Evolutionary conservation across 2,329 filamentous ascomycete genomes (phyloP).

Genomic region (Paecilomyces sp.): DNA sequence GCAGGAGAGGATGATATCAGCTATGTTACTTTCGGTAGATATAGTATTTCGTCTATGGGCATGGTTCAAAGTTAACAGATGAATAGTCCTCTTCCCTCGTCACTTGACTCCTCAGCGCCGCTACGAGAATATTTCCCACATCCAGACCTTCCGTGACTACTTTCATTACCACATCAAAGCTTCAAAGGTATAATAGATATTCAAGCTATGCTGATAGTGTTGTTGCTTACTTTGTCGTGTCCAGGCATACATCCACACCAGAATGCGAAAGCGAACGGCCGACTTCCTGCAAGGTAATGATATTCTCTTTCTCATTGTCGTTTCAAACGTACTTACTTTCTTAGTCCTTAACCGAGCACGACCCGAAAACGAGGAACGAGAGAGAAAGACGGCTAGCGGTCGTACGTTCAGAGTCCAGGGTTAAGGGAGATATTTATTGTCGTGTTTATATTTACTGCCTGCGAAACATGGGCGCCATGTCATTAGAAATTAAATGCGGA

Average conservation of each 20-base stretch:
- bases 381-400: constrained; percentile 95
- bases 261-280: constrained; percentile 94
- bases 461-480: not conserved
- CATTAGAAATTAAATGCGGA: not conserved
- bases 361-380: constrained; percentile 93
- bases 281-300: constrained; percentile 90
- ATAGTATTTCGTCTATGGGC: constrained; percentile 1
- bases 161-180: constrained; percentile 99
- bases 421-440: constrained; percentile 13
- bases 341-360: constrained; percentile 89
- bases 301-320: not conserved
- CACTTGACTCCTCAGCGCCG: constrained; percentile 87
- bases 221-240: constrained; percentile 3
- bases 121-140: constrained; percentile 94
- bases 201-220: constrained; percentile 2
- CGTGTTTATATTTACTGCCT: not conserved
- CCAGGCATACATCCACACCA: constrained; percentile 90
- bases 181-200: constrained; percentile 58
- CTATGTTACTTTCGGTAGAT: constrained; percentile 92
- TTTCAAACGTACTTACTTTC: constrained; percentile 25
- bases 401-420: constrained; percentile 72
- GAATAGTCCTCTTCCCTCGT: constrained; percentile 81
- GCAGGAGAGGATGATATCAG: constrained; percentile 78
- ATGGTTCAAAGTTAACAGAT: constrained; percentile 8
- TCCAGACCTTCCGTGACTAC: constrained; percentile 99